Conservation (phyloP, 108 stramenopile genomes). For the Stephanodiscus triporus region DNA sequence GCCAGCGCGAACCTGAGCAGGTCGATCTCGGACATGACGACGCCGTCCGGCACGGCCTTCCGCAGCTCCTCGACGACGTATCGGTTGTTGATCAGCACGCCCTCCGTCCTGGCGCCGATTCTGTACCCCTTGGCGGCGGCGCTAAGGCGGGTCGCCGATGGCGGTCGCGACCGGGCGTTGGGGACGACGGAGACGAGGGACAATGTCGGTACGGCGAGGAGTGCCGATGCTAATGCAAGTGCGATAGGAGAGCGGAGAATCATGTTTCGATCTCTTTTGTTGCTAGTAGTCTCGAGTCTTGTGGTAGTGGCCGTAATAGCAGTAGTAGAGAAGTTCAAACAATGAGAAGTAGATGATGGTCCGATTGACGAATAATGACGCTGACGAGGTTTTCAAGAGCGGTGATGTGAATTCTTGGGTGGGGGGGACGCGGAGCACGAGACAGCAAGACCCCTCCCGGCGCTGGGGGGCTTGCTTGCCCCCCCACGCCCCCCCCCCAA, state of each 20-base stretch:
- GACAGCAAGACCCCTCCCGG: too few species aligned
- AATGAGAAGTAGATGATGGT: too few species aligned
- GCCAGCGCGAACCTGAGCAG: conserved; percentile 45
- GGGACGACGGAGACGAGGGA: conserved; percentile 9
- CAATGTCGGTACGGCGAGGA: conserved; percentile 15
- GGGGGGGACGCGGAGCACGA: too few species aligned
- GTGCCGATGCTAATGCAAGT: conserved; percentile 14
- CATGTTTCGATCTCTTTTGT: background rate
- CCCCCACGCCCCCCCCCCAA: too few species aligned
- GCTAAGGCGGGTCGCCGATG: conserved; percentile 13
- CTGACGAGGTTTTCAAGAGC: too few species aligned
- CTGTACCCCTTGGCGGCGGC: conserved; percentile 32
- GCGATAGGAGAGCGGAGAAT: conserved; percentile 3
- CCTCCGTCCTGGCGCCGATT: conserved; percentile 49
- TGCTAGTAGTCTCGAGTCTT: too few species aligned
- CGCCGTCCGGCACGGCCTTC: conserved; percentile 27
- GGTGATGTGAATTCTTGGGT: too few species aligned
- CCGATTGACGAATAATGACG: too few species aligned
- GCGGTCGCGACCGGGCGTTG: background rate
- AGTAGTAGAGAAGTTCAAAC: too few species aligned
- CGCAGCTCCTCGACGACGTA: conserved; percentile 40
- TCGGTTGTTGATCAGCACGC: conserved; percentile 49
- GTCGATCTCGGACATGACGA: conserved; percentile 41
- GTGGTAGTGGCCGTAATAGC: too few species aligned
- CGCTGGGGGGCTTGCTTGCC: too few species aligned